A percentile compares a stretch with the other conserved stretches of the same genome.
phyloP scores from a whole-genome alignment of 805 yeast species.

The Isabelozyma rhagii region DNA sequence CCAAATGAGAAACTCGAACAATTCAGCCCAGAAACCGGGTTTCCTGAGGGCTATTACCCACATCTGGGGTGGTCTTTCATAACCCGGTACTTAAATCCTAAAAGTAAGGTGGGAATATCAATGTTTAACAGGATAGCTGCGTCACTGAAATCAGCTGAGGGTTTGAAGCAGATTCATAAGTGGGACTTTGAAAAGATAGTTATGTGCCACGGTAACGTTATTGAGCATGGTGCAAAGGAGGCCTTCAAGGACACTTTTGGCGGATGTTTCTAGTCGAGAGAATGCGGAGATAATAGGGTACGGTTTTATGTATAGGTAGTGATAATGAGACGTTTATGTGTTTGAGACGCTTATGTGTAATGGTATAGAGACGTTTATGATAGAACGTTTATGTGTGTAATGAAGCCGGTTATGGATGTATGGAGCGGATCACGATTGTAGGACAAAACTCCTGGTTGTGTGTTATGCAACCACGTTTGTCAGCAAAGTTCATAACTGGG shows the following conservation, averaged over 20 bases:
- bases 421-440: no score
- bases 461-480: no score
- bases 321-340: no score
- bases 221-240: slow-evolving; percentile 36
- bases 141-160: slow-evolving; percentile 11
- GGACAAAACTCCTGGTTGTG: no score
- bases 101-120: slow-evolving; percentile 31
- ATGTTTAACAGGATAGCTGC: slow-evolving; percentile 21
- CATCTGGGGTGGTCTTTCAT: slow-evolving; percentile 42
- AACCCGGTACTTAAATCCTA: slow-evolving; percentile 40
- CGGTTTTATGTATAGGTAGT: no score
- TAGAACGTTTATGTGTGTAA: no score
- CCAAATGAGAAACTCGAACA: slow-evolving; percentile 33
- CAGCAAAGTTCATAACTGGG: no score
- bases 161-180: slow-evolving; percentile 24
- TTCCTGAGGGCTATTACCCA: slow-evolving; percentile 37
- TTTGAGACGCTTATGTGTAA: no score
- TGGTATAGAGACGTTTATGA: no score
- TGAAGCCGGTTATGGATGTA: no score
- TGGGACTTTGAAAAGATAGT: slow-evolving; percentile 53
- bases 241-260: slow-evolving; percentile 18
- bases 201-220: slow-evolving; percentile 58
- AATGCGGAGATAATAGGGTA: neutral
- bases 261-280: no score
- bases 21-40: slow-evolving; percentile 44